These are phyloP conservation scores for Yarrowia keelungensis DNA, from an alignment of 805 yeast genomes.

Conservation along the genomic window DNA sequence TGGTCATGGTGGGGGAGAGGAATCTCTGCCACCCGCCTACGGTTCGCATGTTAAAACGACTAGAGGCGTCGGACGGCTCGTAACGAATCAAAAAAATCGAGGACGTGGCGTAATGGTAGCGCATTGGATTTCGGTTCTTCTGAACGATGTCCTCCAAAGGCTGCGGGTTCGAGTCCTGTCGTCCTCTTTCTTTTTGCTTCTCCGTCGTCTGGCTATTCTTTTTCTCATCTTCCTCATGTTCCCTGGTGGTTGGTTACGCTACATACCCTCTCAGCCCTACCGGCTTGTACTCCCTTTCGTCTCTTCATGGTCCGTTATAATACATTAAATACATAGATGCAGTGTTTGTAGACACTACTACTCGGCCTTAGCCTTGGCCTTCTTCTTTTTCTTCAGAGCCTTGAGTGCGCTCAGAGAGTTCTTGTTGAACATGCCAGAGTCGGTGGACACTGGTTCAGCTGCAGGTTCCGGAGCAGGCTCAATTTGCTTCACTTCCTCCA, in stretches of 20 bases:
- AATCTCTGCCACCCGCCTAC: too few relatives aligned
- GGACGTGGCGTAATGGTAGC: slow-evolving; percentile 37
- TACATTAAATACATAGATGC: slow-evolving; percentile 13
- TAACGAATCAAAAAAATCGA: neutral
- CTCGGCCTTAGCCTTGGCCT: slow-evolving; percentile 24
- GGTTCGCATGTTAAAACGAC: too few relatives aligned
- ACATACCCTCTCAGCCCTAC: neutral
- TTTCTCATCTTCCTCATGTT: neutral
- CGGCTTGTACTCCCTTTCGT: too few relatives aligned
- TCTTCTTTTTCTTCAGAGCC: slow-evolving; percentile 29
- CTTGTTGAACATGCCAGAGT: slow-evolving; percentile 23
- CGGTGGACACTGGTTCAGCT: neutral
- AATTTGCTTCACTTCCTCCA: slow-evolving; percentile 5
- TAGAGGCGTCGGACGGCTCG: too few relatives aligned
- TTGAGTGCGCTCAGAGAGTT: slow-evolving; percentile 23
- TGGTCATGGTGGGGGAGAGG: too few relatives aligned
- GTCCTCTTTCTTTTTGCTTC: slow-evolving; percentile 15
- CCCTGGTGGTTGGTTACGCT: neutral
- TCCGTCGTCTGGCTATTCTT: neutral
- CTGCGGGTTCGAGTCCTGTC: slow-evolving; percentile 34
- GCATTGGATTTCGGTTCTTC: slow-evolving; percentile 33
- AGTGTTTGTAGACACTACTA: neutral
- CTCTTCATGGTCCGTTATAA: neutral
- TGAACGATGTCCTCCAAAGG: slow-evolving; percentile 35
- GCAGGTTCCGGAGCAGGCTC: slow-evolving; percentile 16